These are phyloP conservation scores for Carex myosuroides DNA, from an alignment of 176 grass and related monocot species.

Conservation along the genomic window DNA sequence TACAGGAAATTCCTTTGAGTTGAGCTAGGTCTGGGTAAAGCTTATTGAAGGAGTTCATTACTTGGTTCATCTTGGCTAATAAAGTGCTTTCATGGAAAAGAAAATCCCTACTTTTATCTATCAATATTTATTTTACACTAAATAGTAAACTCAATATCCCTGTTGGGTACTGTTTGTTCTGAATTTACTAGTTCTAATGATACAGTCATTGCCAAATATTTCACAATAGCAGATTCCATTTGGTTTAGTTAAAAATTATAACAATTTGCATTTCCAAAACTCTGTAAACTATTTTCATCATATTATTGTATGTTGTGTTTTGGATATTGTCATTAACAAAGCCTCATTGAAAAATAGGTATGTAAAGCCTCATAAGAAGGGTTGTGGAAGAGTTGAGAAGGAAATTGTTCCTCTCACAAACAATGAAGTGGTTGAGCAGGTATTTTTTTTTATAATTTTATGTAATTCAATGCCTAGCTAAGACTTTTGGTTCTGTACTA, in stretches of 20 bases:
- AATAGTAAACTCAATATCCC: too few species aligned
- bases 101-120: too few species aligned
- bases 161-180: too few species aligned
- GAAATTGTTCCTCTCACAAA: conserved; percentile 72
- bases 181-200: neutral
- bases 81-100: too few species aligned
- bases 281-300: neutral
- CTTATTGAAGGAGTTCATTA: too few species aligned
- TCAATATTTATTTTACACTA: too few species aligned
- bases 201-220: neutral
- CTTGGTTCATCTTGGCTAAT: too few species aligned
- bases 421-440: conserved; percentile 90
- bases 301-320: neutral
- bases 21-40: too few species aligned
- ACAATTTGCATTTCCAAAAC: neutral
- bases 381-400: conserved; percentile 21
- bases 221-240: neutral
- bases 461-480: neutral
- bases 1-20: too few species aligned
- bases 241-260: neutral
- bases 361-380: conserved; percentile 51
- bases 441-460: conserved; percentile 6
- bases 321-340: neutral
- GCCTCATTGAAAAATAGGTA: conserved; percentile 28
- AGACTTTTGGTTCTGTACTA: neutral